Percentiles rank a stretch among this genome's conserved stretches.
phyloP scores from a whole-genome alignment of 768 basidiomycete genomes.

The Auriculariales sp. region DNA sequence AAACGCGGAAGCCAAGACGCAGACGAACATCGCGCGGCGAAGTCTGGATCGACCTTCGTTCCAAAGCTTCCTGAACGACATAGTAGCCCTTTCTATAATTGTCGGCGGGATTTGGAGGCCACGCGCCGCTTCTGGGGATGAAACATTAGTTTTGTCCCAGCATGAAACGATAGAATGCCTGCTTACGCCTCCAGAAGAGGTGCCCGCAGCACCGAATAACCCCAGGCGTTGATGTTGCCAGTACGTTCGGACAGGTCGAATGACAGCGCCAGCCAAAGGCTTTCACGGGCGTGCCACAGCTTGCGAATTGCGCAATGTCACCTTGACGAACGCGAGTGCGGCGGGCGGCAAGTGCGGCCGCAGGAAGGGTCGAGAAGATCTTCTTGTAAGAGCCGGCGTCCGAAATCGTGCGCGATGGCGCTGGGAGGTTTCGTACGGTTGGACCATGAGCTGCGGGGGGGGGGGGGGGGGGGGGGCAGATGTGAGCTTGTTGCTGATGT shows the following conservation, averaged over 20 bases:
- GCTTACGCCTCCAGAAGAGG: conserved; percentile 56
- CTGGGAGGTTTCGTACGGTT: conserved; percentile 51
- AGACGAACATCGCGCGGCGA: conserved; percentile 41
- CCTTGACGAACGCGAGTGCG: conserved; percentile 52
- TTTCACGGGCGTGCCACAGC: conserved; percentile 55
- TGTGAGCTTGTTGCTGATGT: too few relatives aligned
- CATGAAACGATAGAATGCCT: background rate
- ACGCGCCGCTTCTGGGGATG: conserved; percentile 38
- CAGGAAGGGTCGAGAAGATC: conserved; percentile 55
- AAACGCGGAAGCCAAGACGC: conserved; percentile 33
- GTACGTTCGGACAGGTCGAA: conserved; percentile 69
- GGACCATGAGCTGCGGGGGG: conserved; percentile 17
- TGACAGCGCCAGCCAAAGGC: conserved; percentile 60
- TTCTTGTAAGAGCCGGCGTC: conserved; percentile 59
- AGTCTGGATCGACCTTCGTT: conserved; percentile 40
- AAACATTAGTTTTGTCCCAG: background rate
- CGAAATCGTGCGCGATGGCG: conserved; percentile 53
- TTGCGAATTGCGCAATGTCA: conserved; percentile 46
- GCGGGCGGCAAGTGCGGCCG: conserved; percentile 46
- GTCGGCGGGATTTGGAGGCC: conserved; percentile 62
- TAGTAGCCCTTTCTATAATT: conserved; percentile 78
- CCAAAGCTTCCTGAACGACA: conserved; percentile 38
- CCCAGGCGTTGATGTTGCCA: conserved; percentile 59
- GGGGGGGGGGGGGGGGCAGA: too few relatives aligned
- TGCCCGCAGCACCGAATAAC: conserved; percentile 67